phyloP scores from a whole-genome alignment of 2,329 filamentous ascomycete genomes.

The Ophiocordyceps robertsii region DNA sequence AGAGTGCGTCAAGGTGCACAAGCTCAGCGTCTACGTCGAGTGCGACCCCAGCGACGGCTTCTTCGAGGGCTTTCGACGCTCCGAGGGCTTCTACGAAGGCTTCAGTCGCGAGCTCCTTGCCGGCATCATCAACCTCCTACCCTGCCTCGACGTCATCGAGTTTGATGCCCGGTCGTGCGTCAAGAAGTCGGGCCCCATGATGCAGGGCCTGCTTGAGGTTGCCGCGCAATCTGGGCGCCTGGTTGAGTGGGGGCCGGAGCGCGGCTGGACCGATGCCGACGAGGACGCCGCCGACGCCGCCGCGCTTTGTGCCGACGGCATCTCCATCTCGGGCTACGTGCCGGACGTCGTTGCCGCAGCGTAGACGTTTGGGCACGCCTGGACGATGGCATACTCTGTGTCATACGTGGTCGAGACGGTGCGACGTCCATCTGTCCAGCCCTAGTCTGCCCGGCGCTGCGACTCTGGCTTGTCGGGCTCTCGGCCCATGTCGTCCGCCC shows the following conservation, averaged over 20 bases:
- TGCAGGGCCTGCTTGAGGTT: conserved; percentile 44
- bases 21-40: conserved; percentile 56
- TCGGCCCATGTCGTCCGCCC: too few species aligned
- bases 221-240: conserved; percentile 32
- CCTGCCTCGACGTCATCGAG: conserved; percentile 43
- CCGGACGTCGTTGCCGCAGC: conserved; percentile 8
- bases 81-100: conserved; percentile 54
- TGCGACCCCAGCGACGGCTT: conserved; percentile 55
- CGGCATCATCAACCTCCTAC: conserved; percentile 41
- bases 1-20: conserved; percentile 45
- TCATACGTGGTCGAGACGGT: too few species aligned
- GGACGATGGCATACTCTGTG: too few species aligned
- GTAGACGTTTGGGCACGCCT: not conserved
- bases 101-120: conserved; percentile 48
- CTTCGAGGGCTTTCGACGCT: conserved; percentile 54
- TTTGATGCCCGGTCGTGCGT: conserved; percentile 60
- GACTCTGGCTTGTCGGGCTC: too few species aligned
- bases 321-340: conserved; percentile 6
- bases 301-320: conserved; percentile 1
- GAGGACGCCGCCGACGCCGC: conserved; percentile 13
- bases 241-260: conserved; percentile 54
- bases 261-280: conserved; percentile 49
- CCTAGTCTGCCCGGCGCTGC: too few species aligned
- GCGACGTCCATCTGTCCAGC: too few species aligned
- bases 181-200: conserved; percentile 49